phyloP scores from a whole-genome alignment of 495 filamentous ascomycete genomes.

The Aspergillus bertholletiae region DNA sequence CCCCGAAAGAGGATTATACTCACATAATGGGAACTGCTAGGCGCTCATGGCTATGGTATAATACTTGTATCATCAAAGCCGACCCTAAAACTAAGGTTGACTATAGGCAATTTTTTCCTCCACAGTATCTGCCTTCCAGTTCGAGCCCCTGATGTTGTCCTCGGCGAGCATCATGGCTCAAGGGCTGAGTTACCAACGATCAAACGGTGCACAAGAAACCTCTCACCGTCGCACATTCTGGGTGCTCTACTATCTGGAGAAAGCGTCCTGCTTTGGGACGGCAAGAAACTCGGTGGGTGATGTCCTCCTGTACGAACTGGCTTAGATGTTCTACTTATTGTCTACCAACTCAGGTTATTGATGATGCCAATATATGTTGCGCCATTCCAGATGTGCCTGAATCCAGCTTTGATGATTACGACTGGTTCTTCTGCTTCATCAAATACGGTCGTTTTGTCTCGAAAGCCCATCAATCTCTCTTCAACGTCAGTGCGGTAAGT shows the following conservation, averaged over 20 bases:
- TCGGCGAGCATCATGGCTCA: slow-evolving; percentile 17
- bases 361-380: slow-evolving; percentile 17
- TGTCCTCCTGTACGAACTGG: slow-evolving; percentile 6
- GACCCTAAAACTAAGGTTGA: too few relatives aligned
- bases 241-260: slow-evolving; percentile 21
- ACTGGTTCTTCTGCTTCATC: slow-evolving; percentile 17
- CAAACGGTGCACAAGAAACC: slow-evolving; percentile 2
- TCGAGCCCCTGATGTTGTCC: slow-evolving; percentile 14
- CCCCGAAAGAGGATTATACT: too few relatives aligned
- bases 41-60: slow-evolving; percentile 17
- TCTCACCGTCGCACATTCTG: slow-evolving; percentile 18
- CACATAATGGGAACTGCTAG: too few relatives aligned
- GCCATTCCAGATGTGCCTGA: slow-evolving; percentile 12
- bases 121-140: slow-evolving; percentile 14
- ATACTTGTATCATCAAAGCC: too few relatives aligned
- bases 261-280: slow-evolving; percentile 16
- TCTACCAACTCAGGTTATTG: too few relatives aligned
- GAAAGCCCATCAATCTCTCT: slow-evolving; percentile 9
- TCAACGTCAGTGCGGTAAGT: slow-evolving; percentile 10
- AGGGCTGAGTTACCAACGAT: slow-evolving; percentile 9
- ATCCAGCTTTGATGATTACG: slow-evolving; percentile 16
- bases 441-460: slow-evolving; percentile 17
- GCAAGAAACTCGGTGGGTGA: slow-evolving; percentile 11
- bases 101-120: slow-evolving; percentile 18
- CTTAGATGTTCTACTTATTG: too few relatives aligned